A percentile compares a stretch with the other conserved stretches of the same genome.
Evolutionary conservation across 2,329 filamentous ascomycete species (phyloP).

Genomic region (Curvularia hawaiiensis): DNA sequence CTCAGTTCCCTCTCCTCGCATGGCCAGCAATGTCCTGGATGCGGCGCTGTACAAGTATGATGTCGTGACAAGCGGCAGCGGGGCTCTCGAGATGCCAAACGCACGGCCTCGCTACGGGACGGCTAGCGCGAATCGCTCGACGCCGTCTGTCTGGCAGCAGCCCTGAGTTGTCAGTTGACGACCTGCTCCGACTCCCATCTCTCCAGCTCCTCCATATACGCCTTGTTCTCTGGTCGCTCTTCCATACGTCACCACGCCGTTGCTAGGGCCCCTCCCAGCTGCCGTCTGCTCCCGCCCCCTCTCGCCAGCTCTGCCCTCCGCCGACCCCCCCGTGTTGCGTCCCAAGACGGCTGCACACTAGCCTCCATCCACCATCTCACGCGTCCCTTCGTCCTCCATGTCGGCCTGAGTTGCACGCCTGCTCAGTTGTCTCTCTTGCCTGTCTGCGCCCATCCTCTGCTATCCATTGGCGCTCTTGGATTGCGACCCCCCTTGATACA

Average conservation of each 20-base stretch:
- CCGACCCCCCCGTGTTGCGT: slow-evolving; percentile 31
- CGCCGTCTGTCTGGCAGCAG: slow-evolving; percentile 26
- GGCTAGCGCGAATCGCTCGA: slow-evolving; percentile 27
- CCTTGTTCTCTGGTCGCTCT: slow-evolving; percentile 16
- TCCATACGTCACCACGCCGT: slow-evolving; percentile 25
- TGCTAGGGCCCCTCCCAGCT: slow-evolving; percentile 25
- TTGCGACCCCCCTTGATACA: slow-evolving; percentile 29
- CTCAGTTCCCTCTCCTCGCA: background rate
- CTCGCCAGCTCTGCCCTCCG: slow-evolving; percentile 29
- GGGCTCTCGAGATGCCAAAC: slow-evolving; percentile 13
- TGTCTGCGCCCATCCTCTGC: slow-evolving; percentile 27
- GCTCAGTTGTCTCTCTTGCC: slow-evolving; percentile 18
- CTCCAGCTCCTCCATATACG: slow-evolving; percentile 14
- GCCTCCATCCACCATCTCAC: slow-evolving; percentile 33
- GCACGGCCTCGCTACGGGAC: slow-evolving; percentile 26
- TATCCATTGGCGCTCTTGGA: slow-evolving; percentile 37
- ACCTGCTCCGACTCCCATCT: slow-evolving; percentile 26
- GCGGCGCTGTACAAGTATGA: slow-evolving; percentile 4
- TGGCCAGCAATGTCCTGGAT: background rate
- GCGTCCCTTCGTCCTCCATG: slow-evolving; percentile 35
- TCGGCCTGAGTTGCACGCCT: slow-evolving; percentile 33
- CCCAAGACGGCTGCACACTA: slow-evolving; percentile 35
- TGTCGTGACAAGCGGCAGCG: slow-evolving; percentile 15
- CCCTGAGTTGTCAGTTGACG: slow-evolving; percentile 32
- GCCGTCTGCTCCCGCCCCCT: slow-evolving; percentile 23